phyloP scores from a whole-genome alignment of 208 protist species.

The Wallacemonas collosoma region DNA sequence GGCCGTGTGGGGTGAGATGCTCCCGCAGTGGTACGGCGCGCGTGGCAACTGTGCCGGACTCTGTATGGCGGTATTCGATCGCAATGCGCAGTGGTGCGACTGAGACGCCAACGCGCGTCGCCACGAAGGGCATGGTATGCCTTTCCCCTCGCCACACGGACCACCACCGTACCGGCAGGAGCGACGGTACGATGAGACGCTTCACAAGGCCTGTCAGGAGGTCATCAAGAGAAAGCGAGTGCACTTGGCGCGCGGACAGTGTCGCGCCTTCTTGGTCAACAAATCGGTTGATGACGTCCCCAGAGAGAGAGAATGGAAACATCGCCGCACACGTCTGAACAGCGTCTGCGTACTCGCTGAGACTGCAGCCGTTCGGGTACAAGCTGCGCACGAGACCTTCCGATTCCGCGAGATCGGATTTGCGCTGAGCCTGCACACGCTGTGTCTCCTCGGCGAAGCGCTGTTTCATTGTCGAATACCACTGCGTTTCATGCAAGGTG shows the following conservation, averaged over 20 bases:
- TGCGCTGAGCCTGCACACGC: conserved; percentile 24
- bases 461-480: conserved; percentile 55
- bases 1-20: conserved; percentile 29
- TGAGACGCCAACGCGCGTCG: conserved; percentile 40
- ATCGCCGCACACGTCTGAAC: conserved; percentile 74
- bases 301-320: conserved; percentile 55
- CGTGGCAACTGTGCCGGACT: conserved; percentile 19
- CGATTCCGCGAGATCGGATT: conserved; percentile 41
- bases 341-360: conserved; percentile 68
- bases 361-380: conserved; percentile 68
- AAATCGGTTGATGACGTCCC: conserved; percentile 30
- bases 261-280: conserved; percentile 31
- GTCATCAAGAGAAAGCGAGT: conserved; percentile 43
- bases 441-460: conserved; percentile 39
- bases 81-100: conserved; percentile 39
- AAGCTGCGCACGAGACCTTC: conserved; percentile 52
- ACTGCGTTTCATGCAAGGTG: conserved; percentile 33
- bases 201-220: conserved; percentile 47
- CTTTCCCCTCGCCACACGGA: not conserved
- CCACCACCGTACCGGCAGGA: conserved; percentile 75
- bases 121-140: conserved; percentile 7
- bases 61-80: conserved; percentile 57
- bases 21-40: conserved; percentile 46
- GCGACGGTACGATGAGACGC: conserved; percentile 42
- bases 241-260: conserved; percentile 21